phyloP scores from a whole-genome alignment of 75 land plant genomes.

The Picea sitchensis region DNA sequence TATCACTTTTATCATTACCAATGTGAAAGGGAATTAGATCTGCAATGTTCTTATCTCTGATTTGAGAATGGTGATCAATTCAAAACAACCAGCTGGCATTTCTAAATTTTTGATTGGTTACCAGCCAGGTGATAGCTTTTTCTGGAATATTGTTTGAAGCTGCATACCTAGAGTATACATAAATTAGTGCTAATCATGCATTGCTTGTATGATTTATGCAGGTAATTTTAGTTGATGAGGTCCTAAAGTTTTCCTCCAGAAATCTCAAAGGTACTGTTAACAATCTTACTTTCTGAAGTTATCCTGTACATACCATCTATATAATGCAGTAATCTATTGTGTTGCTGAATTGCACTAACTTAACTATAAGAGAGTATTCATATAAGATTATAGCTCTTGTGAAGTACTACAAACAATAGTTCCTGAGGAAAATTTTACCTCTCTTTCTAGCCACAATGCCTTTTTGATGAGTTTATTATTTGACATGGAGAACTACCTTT shows the following conservation, averaged over 20 bases:
- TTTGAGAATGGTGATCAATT: neutral
- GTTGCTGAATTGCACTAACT: too few relatives aligned
- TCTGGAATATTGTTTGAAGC: neutral
- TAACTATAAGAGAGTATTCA: too few relatives aligned
- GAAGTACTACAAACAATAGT: too few relatives aligned
- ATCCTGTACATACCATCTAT: too few relatives aligned
- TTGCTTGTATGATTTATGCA: slow-evolving; percentile 14
- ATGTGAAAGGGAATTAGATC: neutral
- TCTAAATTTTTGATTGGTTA: neutral
- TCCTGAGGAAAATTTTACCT: too few relatives aligned
- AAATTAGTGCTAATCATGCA: neutral
- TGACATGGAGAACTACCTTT: too few relatives aligned
- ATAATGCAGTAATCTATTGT: too few relatives aligned
- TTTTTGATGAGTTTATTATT: too few relatives aligned
- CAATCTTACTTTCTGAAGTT: neutral
- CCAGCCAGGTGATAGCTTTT: neutral
- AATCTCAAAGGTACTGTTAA: slow-evolving; percentile 50
- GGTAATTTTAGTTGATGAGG: slow-evolving; percentile 94
- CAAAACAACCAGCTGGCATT: neutral
- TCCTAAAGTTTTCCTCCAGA: slow-evolving; percentile 85
- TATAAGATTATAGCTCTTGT: too few relatives aligned
- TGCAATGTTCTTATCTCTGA: neutral
- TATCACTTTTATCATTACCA: neutral
- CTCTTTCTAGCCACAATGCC: too few relatives aligned
- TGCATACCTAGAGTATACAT: neutral